phyloP scores from a whole-genome alignment of 495 filamentous ascomycete genomes.

The Monascus purpureus region DNA sequence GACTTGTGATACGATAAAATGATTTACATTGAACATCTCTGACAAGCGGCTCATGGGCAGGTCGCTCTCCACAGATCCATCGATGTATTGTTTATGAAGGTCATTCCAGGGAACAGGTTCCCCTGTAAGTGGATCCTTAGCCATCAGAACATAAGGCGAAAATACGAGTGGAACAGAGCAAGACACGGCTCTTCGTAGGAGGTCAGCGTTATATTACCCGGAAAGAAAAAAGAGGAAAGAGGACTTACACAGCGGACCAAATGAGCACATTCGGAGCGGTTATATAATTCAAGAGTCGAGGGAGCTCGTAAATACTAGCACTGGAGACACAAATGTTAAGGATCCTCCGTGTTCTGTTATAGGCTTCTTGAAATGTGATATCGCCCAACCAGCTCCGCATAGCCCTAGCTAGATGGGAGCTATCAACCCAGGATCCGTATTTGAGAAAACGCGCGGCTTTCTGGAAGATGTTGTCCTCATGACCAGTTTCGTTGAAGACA shows the following conservation, averaged over 20 bases:
- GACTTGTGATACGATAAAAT: slow-evolving; percentile 94
- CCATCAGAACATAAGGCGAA: slow-evolving; percentile 55
- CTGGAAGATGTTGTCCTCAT: slow-evolving; percentile 51
- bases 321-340: slow-evolving; percentile 89
- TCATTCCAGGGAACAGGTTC: slow-evolving; percentile 72
- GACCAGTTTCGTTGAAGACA: slow-evolving; percentile 65
- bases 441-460: slow-evolving; percentile 67
- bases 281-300: slow-evolving; percentile 78
- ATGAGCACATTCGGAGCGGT: slow-evolving; percentile 90
- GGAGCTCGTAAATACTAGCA: slow-evolving; percentile 74
- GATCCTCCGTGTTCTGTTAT: slow-evolving; percentile 79
- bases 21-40: slow-evolving; percentile 97
- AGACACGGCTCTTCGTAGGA: slow-evolving; percentile 51
- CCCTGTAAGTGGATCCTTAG: slow-evolving; percentile 76
- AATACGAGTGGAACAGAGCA: slow-evolving; percentile 90
- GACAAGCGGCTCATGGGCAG: slow-evolving; percentile 81
- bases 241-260: slow-evolving; percentile 78
- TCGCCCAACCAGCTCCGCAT: slow-evolving; percentile 72
- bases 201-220: slow-evolving; percentile 8
- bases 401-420: slow-evolving; percentile 59
- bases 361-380: slow-evolving; percentile 89
- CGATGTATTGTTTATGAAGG: slow-evolving; percentile 70
- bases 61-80: slow-evolving; percentile 89
- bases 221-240: background rate
- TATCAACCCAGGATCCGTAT: slow-evolving; percentile 71